phyloP scores from a whole-genome alignment of 2,329 filamentous ascomycete genomes.

The Penicillium concentricum region DNA sequence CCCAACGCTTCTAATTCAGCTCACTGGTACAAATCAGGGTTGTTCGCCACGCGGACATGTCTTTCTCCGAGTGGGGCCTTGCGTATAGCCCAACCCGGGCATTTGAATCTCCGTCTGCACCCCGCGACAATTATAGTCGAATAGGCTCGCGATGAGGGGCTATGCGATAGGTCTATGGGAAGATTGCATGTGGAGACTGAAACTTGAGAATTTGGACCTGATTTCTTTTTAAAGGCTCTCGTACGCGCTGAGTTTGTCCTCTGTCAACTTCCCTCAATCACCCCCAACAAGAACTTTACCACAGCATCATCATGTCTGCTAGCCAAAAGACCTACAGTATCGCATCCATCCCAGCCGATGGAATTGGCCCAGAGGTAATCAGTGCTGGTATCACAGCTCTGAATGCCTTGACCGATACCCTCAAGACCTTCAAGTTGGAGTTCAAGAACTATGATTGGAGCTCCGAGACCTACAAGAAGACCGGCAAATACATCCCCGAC shows the following conservation, averaged over 20 bases:
- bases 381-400: conserved; percentile 63
- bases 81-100: background rate
- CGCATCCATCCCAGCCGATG: conserved; percentile 67
- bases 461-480: conserved; percentile 64
- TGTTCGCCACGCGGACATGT: conserved; percentile 13
- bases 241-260: background rate
- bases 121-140: conserved; percentile 4
- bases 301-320: conserved; percentile 18
- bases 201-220: background rate
- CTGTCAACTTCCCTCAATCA: background rate
- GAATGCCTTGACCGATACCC: conserved; percentile 41
- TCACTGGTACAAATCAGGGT: background rate
- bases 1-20: background rate
- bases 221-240: background rate
- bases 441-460: conserved; percentile 68
- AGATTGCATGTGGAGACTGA: background rate
- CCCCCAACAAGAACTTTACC: background rate
- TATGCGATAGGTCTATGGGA: background rate
- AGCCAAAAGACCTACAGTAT: conserved; percentile 47
- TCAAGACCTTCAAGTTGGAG: conserved; percentile 58
- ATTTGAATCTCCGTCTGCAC: conserved; percentile 11
- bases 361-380: conserved; percentile 68
- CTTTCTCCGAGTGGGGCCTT: conserved; percentile 11
- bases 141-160: conserved; percentile 7
- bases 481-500: conserved; percentile 63